Evolutionary conservation across 768 basidiomycete genomes (phyloP).

Genomic region (Calocera viscosa): DNA sequence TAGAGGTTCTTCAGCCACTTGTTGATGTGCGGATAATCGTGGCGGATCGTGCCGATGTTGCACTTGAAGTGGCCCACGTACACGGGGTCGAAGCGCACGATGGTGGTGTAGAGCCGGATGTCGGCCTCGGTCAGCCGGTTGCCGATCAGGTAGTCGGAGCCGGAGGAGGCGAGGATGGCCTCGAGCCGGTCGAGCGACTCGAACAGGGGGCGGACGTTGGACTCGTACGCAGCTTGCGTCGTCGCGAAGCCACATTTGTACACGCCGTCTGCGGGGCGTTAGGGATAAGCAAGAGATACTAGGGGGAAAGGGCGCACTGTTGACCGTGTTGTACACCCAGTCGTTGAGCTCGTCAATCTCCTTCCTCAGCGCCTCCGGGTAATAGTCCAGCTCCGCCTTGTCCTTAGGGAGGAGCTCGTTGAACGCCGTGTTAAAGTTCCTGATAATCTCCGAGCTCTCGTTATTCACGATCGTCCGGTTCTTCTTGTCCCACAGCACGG

Average conservation of each 20-base stretch:
- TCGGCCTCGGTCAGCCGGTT: slow-evolving; percentile 34
- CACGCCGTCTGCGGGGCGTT: slow-evolving; percentile 9
- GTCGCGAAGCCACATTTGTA: slow-evolving; percentile 36
- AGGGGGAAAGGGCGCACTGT: slow-evolving; percentile 1
- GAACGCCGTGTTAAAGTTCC: slow-evolving; percentile 30
- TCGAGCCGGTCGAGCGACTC: slow-evolving; percentile 29
- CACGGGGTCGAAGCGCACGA: neutral
- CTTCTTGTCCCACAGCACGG: slow-evolving; percentile 33
- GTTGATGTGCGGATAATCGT: neutral
- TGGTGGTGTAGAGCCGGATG: slow-evolving; percentile 19
- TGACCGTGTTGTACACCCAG: slow-evolving; percentile 28
- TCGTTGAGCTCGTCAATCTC: slow-evolving; percentile 35
- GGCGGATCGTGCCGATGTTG: slow-evolving; percentile 6
- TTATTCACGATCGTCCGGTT: slow-evolving; percentile 33
- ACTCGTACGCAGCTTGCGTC: slow-evolving; percentile 33
- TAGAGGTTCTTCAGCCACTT: slow-evolving; percentile 74
- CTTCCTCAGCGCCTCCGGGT: slow-evolving; percentile 29
- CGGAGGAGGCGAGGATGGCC: slow-evolving; percentile 25
- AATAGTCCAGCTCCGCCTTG: slow-evolving; percentile 27
- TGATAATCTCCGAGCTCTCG: slow-evolving; percentile 32
- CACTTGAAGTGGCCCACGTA: neutral
- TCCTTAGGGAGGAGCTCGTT: slow-evolving; percentile 24
- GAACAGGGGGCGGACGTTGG: slow-evolving; percentile 27
- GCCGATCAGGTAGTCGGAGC: slow-evolving; percentile 31
- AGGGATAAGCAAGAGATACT: neutral